phyloP scores from a whole-genome alignment of 2,329 filamentous ascomycete genomes.

The Paraphaeosphaeria sporulosa region DNA sequence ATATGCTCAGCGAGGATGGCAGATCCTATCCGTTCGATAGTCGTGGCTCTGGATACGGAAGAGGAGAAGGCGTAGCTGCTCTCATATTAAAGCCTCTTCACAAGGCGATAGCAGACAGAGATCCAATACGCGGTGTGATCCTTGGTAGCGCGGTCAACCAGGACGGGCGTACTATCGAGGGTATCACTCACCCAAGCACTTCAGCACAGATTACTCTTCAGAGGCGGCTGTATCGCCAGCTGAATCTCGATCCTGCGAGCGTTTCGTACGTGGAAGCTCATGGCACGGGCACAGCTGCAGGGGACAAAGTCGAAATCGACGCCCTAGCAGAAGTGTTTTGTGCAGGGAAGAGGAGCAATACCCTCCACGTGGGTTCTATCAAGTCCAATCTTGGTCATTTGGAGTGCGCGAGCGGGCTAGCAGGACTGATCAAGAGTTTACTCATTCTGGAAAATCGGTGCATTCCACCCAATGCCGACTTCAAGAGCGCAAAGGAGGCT shows the following conservation, averaged over 20 bases:
- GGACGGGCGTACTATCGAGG: slow-evolving; percentile 62
- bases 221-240: slow-evolving; percentile 33
- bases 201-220: slow-evolving; percentile 52
- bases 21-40: slow-evolving; percentile 50
- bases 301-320: slow-evolving; percentile 24
- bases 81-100: slow-evolving; percentile 60
- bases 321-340: slow-evolving; percentile 8
- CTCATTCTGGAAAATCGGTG: slow-evolving; percentile 47
- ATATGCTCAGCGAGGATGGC: slow-evolving; percentile 27
- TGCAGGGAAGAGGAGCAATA: not conserved
- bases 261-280: slow-evolving; percentile 39
- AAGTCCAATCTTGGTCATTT: slow-evolving; percentile 52
- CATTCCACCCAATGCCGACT: slow-evolving; percentile 35
- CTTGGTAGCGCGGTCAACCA: slow-evolving; percentile 41
- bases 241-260: not conserved
- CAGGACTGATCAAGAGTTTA: slow-evolving; percentile 47
- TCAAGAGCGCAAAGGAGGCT: slow-evolving; percentile 18
- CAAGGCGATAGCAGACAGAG: slow-evolving; percentile 63
- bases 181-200: slow-evolving; percentile 61
- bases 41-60: slow-evolving; percentile 65
- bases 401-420: slow-evolving; percentile 48
- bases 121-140: slow-evolving; percentile 51
- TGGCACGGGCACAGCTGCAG: slow-evolving; percentile 63
- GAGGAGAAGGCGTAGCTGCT: slow-evolving; percentile 62
- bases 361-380: slow-evolving; percentile 25